Conservation (phyloP, 805 yeast species). For the Peterozyma xylosa region DNA sequence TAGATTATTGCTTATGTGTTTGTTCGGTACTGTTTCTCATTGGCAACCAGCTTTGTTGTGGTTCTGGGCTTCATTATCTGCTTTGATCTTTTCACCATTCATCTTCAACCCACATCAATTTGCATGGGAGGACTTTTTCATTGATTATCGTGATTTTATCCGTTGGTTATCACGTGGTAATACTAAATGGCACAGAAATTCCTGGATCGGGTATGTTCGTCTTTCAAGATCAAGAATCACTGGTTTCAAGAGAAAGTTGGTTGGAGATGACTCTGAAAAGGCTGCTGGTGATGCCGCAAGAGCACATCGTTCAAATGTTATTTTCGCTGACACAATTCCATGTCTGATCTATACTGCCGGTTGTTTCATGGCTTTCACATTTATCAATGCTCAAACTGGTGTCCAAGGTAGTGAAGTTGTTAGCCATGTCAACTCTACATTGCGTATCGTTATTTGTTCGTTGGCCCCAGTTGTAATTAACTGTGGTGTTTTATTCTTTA, state of each 20-base stretch:
- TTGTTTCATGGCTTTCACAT: slow-evolving; percentile 72
- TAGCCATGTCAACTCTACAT: slow-evolving; percentile 54
- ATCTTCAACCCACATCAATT: slow-evolving; percentile 97
- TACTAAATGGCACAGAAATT: slow-evolving; percentile 80
- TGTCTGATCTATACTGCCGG: slow-evolving; percentile 70
- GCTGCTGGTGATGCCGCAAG: slow-evolving; percentile 78
- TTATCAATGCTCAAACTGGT: slow-evolving; percentile 83
- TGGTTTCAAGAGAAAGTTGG: slow-evolving; percentile 71
- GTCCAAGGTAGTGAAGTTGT: slow-evolving; percentile 37
- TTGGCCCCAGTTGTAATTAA: slow-evolving; percentile 89
- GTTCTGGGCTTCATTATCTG: slow-evolving; percentile 93
- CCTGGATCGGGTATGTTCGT: slow-evolving; percentile 82
- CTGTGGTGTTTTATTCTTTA: slow-evolving; percentile 73
- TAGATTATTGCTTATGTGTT: slow-evolving; percentile 62
- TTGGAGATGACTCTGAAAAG: slow-evolving; percentile 75
- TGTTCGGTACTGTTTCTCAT: slow-evolving; percentile 66
- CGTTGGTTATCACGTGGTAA: slow-evolving; percentile 91
- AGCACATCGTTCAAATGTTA: slow-evolving; percentile 71
- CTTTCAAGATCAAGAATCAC: slow-evolving; percentile 79
- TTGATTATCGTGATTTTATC: slow-evolving; percentile 91
- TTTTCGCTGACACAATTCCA: slow-evolving; percentile 67
- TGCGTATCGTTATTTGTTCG: slow-evolving; percentile 72
- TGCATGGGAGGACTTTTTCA: slow-evolving; percentile 91
- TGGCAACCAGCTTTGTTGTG: slow-evolving; percentile 94
- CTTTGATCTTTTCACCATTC: slow-evolving; percentile 88